Evolutionary conservation across 345 rosid species (phyloP), one percentile per base, ranked within the genome.

Genomic region (Citrus mangshanensis): DNA sequence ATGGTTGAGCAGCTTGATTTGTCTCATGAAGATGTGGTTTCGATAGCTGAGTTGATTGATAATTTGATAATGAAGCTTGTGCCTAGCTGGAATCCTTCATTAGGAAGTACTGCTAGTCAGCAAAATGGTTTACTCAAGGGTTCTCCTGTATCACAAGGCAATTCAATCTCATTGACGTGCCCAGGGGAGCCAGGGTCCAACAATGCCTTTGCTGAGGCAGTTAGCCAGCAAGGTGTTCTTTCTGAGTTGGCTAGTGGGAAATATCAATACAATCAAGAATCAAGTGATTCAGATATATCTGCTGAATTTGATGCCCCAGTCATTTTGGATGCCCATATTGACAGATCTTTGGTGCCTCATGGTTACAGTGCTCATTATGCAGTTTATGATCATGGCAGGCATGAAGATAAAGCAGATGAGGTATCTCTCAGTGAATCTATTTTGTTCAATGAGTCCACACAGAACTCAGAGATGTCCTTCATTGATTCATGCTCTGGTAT

Each of bases 1-100:
- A 95, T 95, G 99, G 95, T 88, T 77, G 97, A 93, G 82, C 87
- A 93, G 72, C 86, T 95, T 64, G 89, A 86, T 82, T 86, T 95
- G 74, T 83, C 91, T 42, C 69, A 86, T 65, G 90, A 88, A 79
- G 91, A 92, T 79, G 90, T 86, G 63, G 35, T 87, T 79, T 85
- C 83, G 42, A 91, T 93, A 78, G 89, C 93, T 66, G 95, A 90
- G 83, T 77, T 95, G 91, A 95, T 91, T 78, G 92, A 91, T 81
- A 79, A 74, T 77, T 78, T 90, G 88, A 88, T 95, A 64, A 49
- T 76, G 80, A 89, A 87, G 84, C 84, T 93, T 9, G 80, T 78
- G 68, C 87, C 87, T 67, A 54, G 84, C 54, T 85, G 84, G 85
- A 81, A 78, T 59, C 79, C 84, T 22, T 87, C 79, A 10, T 40